phyloP scores from a whole-genome alignment of 768 basidiomycete genomes.

The Russula earlei region DNA sequence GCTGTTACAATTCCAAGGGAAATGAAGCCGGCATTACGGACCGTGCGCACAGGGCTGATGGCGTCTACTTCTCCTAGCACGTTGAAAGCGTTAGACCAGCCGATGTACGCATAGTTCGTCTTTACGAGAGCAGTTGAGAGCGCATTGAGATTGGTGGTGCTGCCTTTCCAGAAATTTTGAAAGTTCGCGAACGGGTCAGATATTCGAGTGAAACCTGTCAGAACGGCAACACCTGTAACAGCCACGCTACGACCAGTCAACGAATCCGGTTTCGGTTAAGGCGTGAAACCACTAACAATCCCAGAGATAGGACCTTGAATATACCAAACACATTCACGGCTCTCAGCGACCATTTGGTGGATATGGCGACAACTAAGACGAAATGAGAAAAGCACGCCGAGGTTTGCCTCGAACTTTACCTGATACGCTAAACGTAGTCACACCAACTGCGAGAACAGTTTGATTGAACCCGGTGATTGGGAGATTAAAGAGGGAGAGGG shows the following conservation, averaged over 20 bases:
- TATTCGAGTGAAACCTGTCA: constrained; percentile 24
- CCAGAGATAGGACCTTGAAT: constrained; percentile 23
- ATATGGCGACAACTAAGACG: constrained; percentile 21
- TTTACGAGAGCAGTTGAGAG: constrained; percentile 26
- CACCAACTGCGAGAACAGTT: constrained; percentile 21
- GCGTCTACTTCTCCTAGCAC: constrained; percentile 34
- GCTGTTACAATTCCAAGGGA: constrained; percentile 38
- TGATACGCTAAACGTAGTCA: constrained; percentile 21
- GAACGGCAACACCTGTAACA: constrained; percentile 22
- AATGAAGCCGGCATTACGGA: constrained; percentile 37
- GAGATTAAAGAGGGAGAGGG: constrained; percentile 18
- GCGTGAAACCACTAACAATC: constrained; percentile 13
- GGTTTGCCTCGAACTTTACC: constrained; percentile 3
- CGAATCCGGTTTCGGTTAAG: neutral
- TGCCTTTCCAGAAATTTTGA: constrained; percentile 24
- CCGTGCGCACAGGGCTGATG: constrained; percentile 35
- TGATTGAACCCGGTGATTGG: constrained; percentile 20
- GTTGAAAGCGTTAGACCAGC: constrained; percentile 38
- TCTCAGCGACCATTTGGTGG: constrained; percentile 26
- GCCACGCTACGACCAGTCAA: constrained; percentile 20
- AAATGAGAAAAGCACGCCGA: neutral
- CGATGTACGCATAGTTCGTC: constrained; percentile 25
- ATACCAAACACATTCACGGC: constrained; percentile 22
- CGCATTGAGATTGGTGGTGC: constrained; percentile 22
- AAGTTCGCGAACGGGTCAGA: constrained; percentile 27